Base-by-base conservation (phyloP, 345 rosid genomes). In the Salix brachista region DNA sequence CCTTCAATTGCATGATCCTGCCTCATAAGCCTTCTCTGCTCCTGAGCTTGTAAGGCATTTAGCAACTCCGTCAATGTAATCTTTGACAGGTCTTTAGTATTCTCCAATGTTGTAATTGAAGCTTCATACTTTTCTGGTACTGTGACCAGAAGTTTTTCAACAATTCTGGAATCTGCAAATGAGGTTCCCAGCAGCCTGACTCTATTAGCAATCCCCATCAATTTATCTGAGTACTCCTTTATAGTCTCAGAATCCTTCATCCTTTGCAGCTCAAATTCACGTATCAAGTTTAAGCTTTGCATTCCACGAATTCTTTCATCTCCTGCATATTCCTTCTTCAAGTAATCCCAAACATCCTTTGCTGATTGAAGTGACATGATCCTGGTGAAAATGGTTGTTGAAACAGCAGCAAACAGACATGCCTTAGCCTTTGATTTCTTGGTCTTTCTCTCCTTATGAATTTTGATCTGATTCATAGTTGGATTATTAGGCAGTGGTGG, bases 1-100 rank as follows among this genome's bases (percentile, higher is more conserved):
- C 30, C 72, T 42, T 41, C 54, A 7, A 69, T 4, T 0, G 17
- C 7, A 8, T 4, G 32, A 41, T 42, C 54, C 8, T 69, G 46
- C 28, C 72, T 41, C 54, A 69, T 69, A 10, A 69, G 2, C 30
- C 54, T 42, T n/a, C 54, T 25, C 19, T 14, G 39, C 39, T 48
- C 73, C 14, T n/a, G n/a, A 13, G 73, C 73, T n/a, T 70, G 62
- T 26, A 70, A 70, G 3, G 73, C n/a, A n/a, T 26, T 48, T 10
- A 70, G 3, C 7, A 70, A 14, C 8, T 70, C 73, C 4, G 37
- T 21, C 37, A 70, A 46, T 9, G 61, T 10, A 1, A 70, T 44
- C 1, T 28, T 25, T 14, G 41, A 32, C 36, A 70, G 14, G 12
- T 70, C 39, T 25, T 70, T 70, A 26, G 73, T 30, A 23, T 70